Base-by-base conservation (phyloP, 805 yeast species). In the Candida caryicola region DNA sequence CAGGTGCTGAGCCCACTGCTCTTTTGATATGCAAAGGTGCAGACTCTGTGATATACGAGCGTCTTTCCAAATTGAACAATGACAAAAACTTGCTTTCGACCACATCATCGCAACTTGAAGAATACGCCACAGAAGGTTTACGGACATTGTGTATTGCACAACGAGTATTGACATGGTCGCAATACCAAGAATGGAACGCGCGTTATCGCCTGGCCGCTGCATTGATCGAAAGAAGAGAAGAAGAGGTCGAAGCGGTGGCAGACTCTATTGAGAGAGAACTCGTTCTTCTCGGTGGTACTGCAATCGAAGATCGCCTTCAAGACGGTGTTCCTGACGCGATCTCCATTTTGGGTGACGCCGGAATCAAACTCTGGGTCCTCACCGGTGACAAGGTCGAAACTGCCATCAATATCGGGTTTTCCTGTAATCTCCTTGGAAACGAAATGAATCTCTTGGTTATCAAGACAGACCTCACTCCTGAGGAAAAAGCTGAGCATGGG, bases 361-460 rank as follows among this genome's bases (percentile, higher is more conserved):
- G 93, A 34, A 80, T 85, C 51, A 85, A 85, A 57, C 65, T 85
- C 34, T 85, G 93, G 93, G 90, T 85, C 37, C 68, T 85, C 21
- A 85, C 93, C 7, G 93, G 93, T 46, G 93, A 85, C 60, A 79
- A 81, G 57, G 79, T 85, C 36, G 93, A 85, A 60, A 85, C 93
- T 7, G 93, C 93, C 2, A 85, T 85, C 55, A 82, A 83, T 55
- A 85, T 85, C 59, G 93, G 91, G 1, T 85, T 81, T 54, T 79
- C 87, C 12, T 85, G 91, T 62, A 82, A 84, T 45, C 66, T 85
- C 49, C 65, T 85, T 36, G 79, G 77, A 34, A 79, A 72, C 39
- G 79, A 73, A 31, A 83, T 85, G 91, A 77, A 82, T 46, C 59
- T 85, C 33, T 64, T 84, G 31, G 80, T 82, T 17, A 61, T 85